phyloP scores from a whole-genome alignment of 805 yeast genomes.

The Suhomyces tanzawaensis region DNA sequence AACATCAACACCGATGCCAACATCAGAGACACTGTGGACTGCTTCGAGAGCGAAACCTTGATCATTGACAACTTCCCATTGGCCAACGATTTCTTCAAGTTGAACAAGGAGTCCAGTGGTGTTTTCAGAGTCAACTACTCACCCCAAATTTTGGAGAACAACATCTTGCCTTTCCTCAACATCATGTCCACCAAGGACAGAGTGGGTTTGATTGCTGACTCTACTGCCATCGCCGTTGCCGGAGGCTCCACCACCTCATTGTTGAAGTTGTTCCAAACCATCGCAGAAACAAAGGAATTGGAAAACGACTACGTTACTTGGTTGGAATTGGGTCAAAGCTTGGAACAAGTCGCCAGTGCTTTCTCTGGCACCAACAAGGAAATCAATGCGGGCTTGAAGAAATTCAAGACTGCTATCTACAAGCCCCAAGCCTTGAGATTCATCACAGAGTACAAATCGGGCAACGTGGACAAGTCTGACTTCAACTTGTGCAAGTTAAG shows the following conservation, averaged over 20 bases:
- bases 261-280: slow-evolving; percentile 38
- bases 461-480: slow-evolving; percentile 18
- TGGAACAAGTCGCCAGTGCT: slow-evolving; percentile 34
- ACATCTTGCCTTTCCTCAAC: slow-evolving; percentile 38
- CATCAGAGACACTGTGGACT: slow-evolving; percentile 14
- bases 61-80: slow-evolving; percentile 22
- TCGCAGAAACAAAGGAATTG: slow-evolving; percentile 21
- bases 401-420: slow-evolving; percentile 34
- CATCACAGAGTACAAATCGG: slow-evolving; percentile 18
- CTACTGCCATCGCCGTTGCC: slow-evolving; percentile 47
- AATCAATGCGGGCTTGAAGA: slow-evolving; percentile 23
- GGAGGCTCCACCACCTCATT: slow-evolving; percentile 45
- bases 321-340: slow-evolving; percentile 48
- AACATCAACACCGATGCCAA: slow-evolving; percentile 25
- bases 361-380: slow-evolving; percentile 23
- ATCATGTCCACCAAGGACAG: slow-evolving; percentile 46
- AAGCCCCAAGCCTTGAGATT: slow-evolving; percentile 26
- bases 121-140: slow-evolving; percentile 56
- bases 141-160: slow-evolving; percentile 36
- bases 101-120: slow-evolving; percentile 51
- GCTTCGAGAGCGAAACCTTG: slow-evolving; percentile 22
- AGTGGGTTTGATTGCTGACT: slow-evolving; percentile 55
- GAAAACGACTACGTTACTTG: slow-evolving; percentile 50
- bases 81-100: slow-evolving; percentile 34
- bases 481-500: slow-evolving; percentile 33